Percentiles rank a stretch among this genome's conserved stretches.
These are phyloP conservation scores for Globisporangium recalcitrans DNA, from an alignment of 352 stramenopile genomes.

Conservation along the genomic window DNA sequence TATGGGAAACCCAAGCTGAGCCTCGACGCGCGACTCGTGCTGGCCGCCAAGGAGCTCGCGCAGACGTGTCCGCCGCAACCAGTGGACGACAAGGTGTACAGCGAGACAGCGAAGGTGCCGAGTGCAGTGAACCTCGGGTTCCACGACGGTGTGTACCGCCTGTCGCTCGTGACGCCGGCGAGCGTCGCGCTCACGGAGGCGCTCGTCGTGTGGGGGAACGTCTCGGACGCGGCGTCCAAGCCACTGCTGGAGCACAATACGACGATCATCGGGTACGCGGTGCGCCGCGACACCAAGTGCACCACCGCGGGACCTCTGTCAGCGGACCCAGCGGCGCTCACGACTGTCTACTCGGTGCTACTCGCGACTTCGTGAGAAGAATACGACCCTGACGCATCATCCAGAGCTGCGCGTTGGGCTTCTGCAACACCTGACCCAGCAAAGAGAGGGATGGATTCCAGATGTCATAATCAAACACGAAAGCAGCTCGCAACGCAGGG, in stretches of 20 bases:
- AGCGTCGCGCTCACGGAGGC: constrained; percentile 18
- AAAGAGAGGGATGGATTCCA: no score
- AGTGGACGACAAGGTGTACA: neutral
- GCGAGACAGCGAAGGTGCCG: neutral
- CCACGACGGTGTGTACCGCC: constrained; percentile 14
- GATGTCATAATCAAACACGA: no score
- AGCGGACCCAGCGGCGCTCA: neutral
- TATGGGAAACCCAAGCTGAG: constrained; percentile 18
- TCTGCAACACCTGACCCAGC: no score
- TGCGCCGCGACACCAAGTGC: constrained; percentile 16
- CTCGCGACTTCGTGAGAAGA: neutral
- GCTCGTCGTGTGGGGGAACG: constrained; percentile 26
- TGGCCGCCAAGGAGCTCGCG: constrained; percentile 29
- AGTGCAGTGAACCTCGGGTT: constrained; percentile 9
- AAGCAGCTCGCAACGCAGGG: no score
- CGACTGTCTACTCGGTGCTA: constrained; percentile 7
- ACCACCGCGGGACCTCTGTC: neutral
- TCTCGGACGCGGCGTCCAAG: constrained; percentile 17
- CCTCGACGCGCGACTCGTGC: constrained; percentile 27
- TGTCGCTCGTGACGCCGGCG: constrained; percentile 19
- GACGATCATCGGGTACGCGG: constrained; percentile 25
- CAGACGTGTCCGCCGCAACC: constrained; percentile 17
- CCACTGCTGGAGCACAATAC: constrained; percentile 23
- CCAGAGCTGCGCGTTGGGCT: no score
- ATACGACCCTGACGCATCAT: no score